These are phyloP conservation scores for Hymenotorrendiella dingleyae DNA, from an alignment of 2,329 filamentous ascomycete species.

Conservation along the genomic window DNA sequence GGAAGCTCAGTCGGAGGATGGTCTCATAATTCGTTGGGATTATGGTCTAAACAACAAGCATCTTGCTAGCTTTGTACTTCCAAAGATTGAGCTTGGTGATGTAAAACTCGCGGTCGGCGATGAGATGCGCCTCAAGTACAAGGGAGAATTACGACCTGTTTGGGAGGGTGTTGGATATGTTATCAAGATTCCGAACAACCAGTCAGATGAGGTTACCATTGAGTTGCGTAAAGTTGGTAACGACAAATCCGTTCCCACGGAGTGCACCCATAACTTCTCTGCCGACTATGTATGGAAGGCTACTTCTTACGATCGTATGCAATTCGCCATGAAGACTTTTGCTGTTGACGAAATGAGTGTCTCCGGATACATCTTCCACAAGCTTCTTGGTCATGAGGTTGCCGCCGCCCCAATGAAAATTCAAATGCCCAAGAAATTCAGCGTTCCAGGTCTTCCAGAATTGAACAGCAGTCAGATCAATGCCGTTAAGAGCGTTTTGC, in stretches of 20 bases:
- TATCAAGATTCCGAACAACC: slow-evolving; percentile 98
- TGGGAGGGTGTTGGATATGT: slow-evolving; percentile 99
- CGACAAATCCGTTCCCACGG: slow-evolving; percentile 91
- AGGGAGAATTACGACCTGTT: slow-evolving; percentile 80
- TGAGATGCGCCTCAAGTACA: slow-evolving; percentile 97
- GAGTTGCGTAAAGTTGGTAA: slow-evolving; percentile 91
- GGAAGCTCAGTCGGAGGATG: slow-evolving; percentile 95
- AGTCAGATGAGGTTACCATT: slow-evolving; percentile 94
- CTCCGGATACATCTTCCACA: slow-evolving; percentile 97
- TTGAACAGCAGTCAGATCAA: slow-evolving; percentile 94
- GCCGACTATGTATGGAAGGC: slow-evolving; percentile 99
- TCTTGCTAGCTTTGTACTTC: slow-evolving; percentile 87
- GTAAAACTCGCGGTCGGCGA: slow-evolving; percentile 97
- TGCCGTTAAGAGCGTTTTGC: slow-evolving; percentile 90
- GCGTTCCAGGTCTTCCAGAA: slow-evolving; percentile 87
- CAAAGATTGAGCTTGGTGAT: slow-evolving; percentile 94
- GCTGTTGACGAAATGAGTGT: slow-evolving; percentile 97
- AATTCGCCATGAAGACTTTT: slow-evolving; percentile 98
- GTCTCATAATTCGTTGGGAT: slow-evolving; percentile 91
- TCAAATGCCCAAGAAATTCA: slow-evolving; percentile 93
- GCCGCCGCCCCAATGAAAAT: slow-evolving; percentile 93
- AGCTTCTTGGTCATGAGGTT: slow-evolving; percentile 90
- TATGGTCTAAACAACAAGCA: slow-evolving; percentile 96
- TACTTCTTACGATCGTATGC: slow-evolving; percentile 98
- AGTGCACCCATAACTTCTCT: slow-evolving; percentile 96